Evolutionary conservation across 2,329 filamentous ascomycete species (phyloP).

Genomic region (Didymella segeticola): DNA sequence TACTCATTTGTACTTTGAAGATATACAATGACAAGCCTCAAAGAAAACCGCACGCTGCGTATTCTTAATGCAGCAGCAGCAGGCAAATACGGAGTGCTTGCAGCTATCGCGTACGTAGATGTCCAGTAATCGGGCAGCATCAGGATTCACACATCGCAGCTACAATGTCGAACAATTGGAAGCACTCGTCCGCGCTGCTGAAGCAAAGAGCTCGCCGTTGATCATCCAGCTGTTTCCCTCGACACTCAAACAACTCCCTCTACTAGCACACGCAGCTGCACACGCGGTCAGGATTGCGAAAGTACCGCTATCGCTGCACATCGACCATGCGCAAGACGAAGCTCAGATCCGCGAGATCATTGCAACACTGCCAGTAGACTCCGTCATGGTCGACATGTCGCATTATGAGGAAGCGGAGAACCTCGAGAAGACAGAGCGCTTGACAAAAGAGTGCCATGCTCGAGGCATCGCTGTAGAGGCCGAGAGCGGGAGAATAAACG

Average conservation of each 20-base stretch:
- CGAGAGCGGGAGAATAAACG: conserved; percentile 73
- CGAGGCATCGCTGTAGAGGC: conserved; percentile 72
- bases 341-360: conserved; percentile 52
- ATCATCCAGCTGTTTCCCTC: conserved; percentile 59
- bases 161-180: conserved; percentile 48
- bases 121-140: background rate
- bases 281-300: conserved; percentile 50
- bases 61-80: conserved; percentile 64
- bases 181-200: conserved; percentile 43
- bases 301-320: conserved; percentile 55
- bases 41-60: conserved; percentile 40
- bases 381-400: conserved; percentile 79
- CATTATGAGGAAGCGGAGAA: conserved; percentile 77
- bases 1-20: background rate
- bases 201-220: conserved; percentile 42
- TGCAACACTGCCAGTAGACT: conserved; percentile 66
- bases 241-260: conserved; percentile 69
- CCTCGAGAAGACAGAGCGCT: conserved; percentile 65
- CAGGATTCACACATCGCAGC: conserved; percentile 16
- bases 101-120: conserved; percentile 45
- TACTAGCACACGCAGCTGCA: conserved; percentile 53
- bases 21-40: conserved; percentile 19
- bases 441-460: conserved; percentile 67
- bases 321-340: conserved; percentile 56
- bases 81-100: conserved; percentile 65